These are phyloP conservation scores for Marvania coccoides DNA, from an alignment of 139 green algal species.

Conservation along the genomic window DNA sequence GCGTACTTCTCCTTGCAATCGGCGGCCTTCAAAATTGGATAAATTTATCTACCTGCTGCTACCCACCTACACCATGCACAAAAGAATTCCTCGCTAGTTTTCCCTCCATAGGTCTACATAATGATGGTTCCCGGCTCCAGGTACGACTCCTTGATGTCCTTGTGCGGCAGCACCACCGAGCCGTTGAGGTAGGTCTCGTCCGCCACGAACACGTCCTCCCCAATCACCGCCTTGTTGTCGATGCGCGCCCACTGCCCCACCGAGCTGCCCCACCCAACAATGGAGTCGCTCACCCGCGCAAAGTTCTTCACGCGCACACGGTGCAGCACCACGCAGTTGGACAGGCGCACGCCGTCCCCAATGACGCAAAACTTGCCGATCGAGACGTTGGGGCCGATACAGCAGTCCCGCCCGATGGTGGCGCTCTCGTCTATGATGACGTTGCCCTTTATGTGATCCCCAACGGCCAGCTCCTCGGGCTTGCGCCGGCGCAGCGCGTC, in stretches of 20 bases:
- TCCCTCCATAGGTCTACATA: too few species aligned
- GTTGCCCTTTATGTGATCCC: constrained; percentile 52
- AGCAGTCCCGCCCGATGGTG: constrained; percentile 74
- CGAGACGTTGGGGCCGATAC: constrained; percentile 86
- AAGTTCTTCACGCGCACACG: constrained; percentile 68
- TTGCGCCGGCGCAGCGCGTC: constrained; percentile 52
- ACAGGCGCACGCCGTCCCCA: constrained; percentile 83
- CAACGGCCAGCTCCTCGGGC: constrained; percentile 45
- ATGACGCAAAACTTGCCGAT: constrained; percentile 78
- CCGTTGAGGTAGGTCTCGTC: constrained; percentile 95
- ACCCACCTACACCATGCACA: neutral
- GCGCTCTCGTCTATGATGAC: constrained; percentile 69
- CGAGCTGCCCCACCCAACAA: constrained; percentile 82
- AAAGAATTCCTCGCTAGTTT: neutral
- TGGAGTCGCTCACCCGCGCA: constrained; percentile 72
- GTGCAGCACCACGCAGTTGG: constrained; percentile 79
- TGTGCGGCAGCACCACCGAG: constrained; percentile 92
- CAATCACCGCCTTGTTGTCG: constrained; percentile 90
- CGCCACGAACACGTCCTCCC: constrained; percentile 83
- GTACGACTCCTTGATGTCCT: constrained; percentile 75
- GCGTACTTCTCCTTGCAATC: neutral
- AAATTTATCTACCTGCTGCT: neutral
- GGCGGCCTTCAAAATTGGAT: neutral
- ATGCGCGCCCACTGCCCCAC: constrained; percentile 82
- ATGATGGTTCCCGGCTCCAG: constrained; percentile 63